Percentiles rank a stretch among this genome's conserved stretches.
These are phyloP conservation scores for Primulina huaijiensis DNA, from an alignment of 257 asterid genomes.

Conservation along the genomic window DNA sequence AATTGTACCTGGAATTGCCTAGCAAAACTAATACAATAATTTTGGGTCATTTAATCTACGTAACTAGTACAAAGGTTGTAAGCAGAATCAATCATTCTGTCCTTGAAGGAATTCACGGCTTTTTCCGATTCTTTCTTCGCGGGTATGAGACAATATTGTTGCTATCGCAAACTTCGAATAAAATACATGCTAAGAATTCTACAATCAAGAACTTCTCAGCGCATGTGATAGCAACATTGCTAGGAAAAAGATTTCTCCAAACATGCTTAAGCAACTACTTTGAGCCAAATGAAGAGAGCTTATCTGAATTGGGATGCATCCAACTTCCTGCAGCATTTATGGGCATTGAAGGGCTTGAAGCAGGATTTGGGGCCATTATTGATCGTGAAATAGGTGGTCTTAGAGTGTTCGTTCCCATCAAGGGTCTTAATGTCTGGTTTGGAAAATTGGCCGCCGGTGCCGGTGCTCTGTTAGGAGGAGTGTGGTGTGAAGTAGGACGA, in stretches of 20 bases:
- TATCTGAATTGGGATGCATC: slow-evolving; percentile 52
- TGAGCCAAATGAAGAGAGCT: slow-evolving; percentile 53
- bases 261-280: slow-evolving; percentile 35
- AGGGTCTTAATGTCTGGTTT: slow-evolving; percentile 53
- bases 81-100: neutral
- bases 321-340: slow-evolving; percentile 55
- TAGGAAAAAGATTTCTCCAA: slow-evolving; percentile 19
- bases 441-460: slow-evolving; percentile 44
- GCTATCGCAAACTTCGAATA: neutral
- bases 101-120: neutral
- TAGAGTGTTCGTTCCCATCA: slow-evolving; percentile 51
- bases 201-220: slow-evolving; percentile 6
- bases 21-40: slow-evolving; percentile 16
- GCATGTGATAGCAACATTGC: slow-evolving; percentile 8
- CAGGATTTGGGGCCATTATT: slow-evolving; percentile 50
- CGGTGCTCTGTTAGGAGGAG: slow-evolving; percentile 53
- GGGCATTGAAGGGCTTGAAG: slow-evolving; percentile 42
- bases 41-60: slow-evolving; percentile 6
- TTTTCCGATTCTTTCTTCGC: neutral
- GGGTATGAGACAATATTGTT: neutral
- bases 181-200: neutral
- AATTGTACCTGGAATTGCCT: neutral
- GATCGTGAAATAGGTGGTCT: slow-evolving; percentile 68
- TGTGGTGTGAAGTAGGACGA: slow-evolving; percentile 53
- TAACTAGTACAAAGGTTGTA: neutral